A percentile compares a stretch with the other conserved stretches of the same genome.
These are phyloP conservation scores for Trypanosoma conorhini DNA, from an alignment of 208 protist genomes.

Conservation along the genomic window DNA sequence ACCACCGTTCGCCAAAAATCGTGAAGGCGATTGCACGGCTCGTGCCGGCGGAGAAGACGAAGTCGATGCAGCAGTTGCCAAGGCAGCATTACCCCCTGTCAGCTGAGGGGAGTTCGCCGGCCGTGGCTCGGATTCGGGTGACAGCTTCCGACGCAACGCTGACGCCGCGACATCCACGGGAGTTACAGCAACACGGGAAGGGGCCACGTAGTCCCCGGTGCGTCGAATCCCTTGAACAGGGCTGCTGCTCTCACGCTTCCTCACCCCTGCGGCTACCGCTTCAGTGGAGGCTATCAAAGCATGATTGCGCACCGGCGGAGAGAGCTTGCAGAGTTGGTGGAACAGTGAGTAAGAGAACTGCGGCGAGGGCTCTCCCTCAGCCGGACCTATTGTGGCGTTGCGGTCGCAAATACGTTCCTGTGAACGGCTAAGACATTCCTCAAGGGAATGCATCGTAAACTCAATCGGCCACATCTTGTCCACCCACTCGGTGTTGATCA, in stretches of 20 bases:
- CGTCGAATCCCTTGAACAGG: conserved; percentile 15
- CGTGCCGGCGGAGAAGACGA: background rate
- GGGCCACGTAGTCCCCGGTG: background rate
- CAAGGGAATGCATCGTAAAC: conserved; percentile 27
- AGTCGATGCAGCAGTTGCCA: conserved; percentile 11
- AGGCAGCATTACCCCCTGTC: conserved; percentile 5
- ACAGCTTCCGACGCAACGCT: conserved; percentile 8
- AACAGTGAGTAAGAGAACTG: conserved; percentile 32
- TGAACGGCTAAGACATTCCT: conserved; percentile 2
- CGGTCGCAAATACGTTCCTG: conserved; percentile 14
- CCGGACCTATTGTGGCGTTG: background rate
- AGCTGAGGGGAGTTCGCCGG: background rate
- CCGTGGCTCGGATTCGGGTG: conserved; percentile 4
- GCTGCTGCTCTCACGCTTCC: conserved; percentile 14
- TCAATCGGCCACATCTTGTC: conserved; percentile 60
- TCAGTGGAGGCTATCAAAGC: conserved; percentile 12
- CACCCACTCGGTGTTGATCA: conserved; percentile 47
- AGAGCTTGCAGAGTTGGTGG: conserved; percentile 38
- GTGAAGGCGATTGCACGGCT: background rate
- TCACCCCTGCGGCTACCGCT: background rate
- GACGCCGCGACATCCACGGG: background rate
- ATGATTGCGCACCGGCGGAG: conserved; percentile 40
- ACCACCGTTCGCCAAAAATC: background rate
- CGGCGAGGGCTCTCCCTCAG: conserved; percentile 10
- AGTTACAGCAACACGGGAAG: background rate